phyloP scores from a whole-genome alignment of 2,329 filamentous ascomycete species.

The Fulvia fulva region DNA sequence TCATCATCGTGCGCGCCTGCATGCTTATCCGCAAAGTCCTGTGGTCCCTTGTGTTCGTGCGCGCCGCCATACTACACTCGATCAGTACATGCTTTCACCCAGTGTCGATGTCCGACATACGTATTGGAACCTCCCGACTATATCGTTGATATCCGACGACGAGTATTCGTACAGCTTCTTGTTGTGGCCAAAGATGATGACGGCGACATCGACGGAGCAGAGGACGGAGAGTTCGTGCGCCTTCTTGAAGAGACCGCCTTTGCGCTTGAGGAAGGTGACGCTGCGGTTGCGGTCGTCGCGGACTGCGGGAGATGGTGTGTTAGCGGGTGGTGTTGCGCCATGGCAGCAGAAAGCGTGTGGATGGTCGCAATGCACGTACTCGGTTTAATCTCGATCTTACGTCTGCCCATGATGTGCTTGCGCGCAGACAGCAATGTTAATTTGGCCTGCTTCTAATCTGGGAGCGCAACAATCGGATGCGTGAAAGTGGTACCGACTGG shows the following conservation, averaged over 20 bases:
- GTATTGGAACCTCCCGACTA: constrained; percentile 83
- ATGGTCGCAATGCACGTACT: constrained; percentile 16
- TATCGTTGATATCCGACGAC: constrained; percentile 86
- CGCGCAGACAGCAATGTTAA: not conserved
- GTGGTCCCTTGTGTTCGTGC: constrained; percentile 93
- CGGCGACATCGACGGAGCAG: constrained; percentile 95
- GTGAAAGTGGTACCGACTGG: not conserved
- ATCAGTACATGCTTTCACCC: constrained; percentile 14
- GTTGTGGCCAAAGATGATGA: constrained; percentile 97
- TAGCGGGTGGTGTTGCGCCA: not conserved
- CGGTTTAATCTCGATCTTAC: constrained; percentile 98
- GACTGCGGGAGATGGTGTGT: constrained; percentile 15
- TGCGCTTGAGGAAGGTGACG: constrained; percentile 90
- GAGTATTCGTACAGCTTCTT: constrained; percentile 99
- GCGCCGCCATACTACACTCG: constrained; percentile 73
- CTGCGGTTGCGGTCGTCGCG: constrained; percentile 24
- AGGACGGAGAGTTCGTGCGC: constrained; percentile 96
- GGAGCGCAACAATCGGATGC: not conserved
- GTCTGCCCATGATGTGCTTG: constrained; percentile 70
- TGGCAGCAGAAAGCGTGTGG: not conserved
- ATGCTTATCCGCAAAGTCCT: constrained; percentile 79
- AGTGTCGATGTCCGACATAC: constrained; percentile 53
- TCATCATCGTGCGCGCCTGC: constrained; percentile 74
- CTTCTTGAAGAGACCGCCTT: constrained; percentile 98
- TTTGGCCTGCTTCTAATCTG: not conserved